Evolutionary conservation across 768 basidiomycete genomes (phyloP), one percentile per base, ranked within the genome.

Genomic region (Xerocomellus intermedius): DNA sequence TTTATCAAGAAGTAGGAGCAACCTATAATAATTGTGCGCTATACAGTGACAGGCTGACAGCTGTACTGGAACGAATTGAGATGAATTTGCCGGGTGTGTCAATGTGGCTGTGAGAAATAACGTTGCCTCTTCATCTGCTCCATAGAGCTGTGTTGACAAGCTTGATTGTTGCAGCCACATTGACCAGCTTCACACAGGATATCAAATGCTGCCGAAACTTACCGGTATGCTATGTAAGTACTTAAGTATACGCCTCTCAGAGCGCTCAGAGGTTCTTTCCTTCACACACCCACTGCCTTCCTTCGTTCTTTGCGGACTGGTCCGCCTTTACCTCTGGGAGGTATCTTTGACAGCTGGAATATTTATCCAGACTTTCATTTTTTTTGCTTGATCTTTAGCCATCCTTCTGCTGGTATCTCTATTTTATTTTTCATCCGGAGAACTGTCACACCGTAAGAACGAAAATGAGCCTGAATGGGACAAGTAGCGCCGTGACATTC

Each of bases 1-100:
- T 78, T 82, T 55, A 51, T 52, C 22, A 73, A 73, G 44, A 69
- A 70, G 70, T 71, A 64, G 54, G 35, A 30, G 26, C 44, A 32
- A 30, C 39, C 19, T 41, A 8, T 47, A n/a, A n/a, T n/a, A n/a
- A 17, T 42, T 35, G 30, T 37, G 13, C 6, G 19, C 42, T 16
- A 32, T 10, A 32, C 30, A 32, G n/a, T n/a, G n/a, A n/a, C n/a
- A n/a, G n/a, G n/a, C n/a, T n/a, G n/a, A n/a, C n/a, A n/a, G n/a
- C n/a, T 32, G 32, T 32, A 13, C 32, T 32, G 10, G 32, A 32
- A 32, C 10, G 10, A 38, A 13, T 19, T 16, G 53, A 42, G 53
- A 28, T 10, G 47, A 22, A 12, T 32, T 32, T 52, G 50, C n/a
- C n/a, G n/a, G n/a, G n/a, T n/a, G n/a, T n/a, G n/a, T n/a, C n/a